Evolutionary conservation across 148 eudicot genomes (phyloP).

Genomic region (Camellia japonica): DNA sequence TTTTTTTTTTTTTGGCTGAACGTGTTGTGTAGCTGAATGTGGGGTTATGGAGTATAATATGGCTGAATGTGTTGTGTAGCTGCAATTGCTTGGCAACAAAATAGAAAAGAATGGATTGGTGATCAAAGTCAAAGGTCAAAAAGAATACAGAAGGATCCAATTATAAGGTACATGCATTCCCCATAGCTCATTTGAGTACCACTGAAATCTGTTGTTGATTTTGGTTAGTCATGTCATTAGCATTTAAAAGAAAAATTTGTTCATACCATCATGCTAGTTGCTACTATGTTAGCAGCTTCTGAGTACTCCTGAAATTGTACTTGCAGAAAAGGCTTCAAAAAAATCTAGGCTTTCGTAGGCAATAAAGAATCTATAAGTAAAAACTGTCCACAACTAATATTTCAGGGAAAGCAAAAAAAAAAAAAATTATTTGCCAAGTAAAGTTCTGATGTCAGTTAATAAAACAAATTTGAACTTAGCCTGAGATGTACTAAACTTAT

Average conservation of each 20-base stretch:
- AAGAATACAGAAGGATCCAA: constrained; percentile 38
- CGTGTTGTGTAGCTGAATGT: constrained; percentile 17
- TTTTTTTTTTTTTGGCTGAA: background rate
- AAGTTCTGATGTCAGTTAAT: no score
- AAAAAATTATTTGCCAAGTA: no score
- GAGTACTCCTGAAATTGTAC: background rate
- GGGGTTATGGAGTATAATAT: background rate
- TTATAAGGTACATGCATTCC: constrained; percentile 31
- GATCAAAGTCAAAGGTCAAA: constrained; percentile 30
- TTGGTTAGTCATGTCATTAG: background rate
- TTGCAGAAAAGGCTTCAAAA: background rate
- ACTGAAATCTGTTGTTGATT: background rate
- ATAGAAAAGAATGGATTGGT: constrained; percentile 44
- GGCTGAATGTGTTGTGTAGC: constrained; percentile 21
- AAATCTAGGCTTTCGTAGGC: background rate
- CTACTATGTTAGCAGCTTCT: background rate
- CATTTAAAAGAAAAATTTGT: background rate
- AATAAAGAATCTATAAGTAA: background rate
- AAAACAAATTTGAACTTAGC: background rate
- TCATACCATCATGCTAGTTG: background rate
- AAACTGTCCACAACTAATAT: background rate
- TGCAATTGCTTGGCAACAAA: constrained; percentile 47
- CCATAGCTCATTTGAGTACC: background rate
- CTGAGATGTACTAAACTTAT: background rate
- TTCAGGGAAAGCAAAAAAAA: no score